Evolutionary conservation across 805 yeast genomes (phyloP).

Genomic region (Myxozyma geophila): DNA sequence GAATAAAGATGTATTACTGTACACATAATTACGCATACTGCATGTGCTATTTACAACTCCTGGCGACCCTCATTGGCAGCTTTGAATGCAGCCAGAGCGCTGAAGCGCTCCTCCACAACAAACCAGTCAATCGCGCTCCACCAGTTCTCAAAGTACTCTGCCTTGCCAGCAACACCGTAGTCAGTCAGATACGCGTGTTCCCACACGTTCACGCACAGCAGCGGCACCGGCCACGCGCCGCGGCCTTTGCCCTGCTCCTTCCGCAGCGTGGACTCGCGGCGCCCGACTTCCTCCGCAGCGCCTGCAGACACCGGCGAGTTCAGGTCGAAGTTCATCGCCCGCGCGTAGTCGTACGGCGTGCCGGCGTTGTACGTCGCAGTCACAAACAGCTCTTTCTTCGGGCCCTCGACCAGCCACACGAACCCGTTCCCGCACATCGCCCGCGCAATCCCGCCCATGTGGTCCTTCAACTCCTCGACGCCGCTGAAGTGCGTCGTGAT

Average conservation of each 20-base stretch:
- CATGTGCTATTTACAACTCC: background rate
- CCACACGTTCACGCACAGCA: constrained; percentile 83
- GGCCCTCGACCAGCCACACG: constrained; percentile 81
- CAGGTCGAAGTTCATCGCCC: constrained; percentile 72
- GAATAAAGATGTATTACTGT: too few species aligned
- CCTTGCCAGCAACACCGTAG: constrained; percentile 77
- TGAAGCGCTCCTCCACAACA: constrained; percentile 29
- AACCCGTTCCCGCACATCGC: constrained; percentile 86
- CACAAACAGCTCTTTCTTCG: constrained; percentile 57
- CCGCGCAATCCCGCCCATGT: constrained; percentile 68
- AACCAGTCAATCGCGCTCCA: constrained; percentile 84
- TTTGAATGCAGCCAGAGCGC: constrained; percentile 3
- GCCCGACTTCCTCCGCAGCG: constrained; percentile 37
- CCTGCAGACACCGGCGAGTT: constrained; percentile 60
- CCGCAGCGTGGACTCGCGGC: background rate
- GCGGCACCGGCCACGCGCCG: constrained; percentile 50
- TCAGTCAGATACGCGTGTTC: constrained; percentile 85
- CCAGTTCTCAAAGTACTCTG: constrained; percentile 69
- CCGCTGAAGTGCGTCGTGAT: constrained; percentile 73
- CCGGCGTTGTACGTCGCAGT: constrained; percentile 91
- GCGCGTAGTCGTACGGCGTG: constrained; percentile 65
- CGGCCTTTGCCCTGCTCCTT: constrained; percentile 51
- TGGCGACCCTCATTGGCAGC: background rate
- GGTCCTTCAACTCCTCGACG: constrained; percentile 70
- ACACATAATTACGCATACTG: too few species aligned